Base-by-base conservation (phyloP, 805 yeast species). In the Metschnikowia peoriensis region DNA sequence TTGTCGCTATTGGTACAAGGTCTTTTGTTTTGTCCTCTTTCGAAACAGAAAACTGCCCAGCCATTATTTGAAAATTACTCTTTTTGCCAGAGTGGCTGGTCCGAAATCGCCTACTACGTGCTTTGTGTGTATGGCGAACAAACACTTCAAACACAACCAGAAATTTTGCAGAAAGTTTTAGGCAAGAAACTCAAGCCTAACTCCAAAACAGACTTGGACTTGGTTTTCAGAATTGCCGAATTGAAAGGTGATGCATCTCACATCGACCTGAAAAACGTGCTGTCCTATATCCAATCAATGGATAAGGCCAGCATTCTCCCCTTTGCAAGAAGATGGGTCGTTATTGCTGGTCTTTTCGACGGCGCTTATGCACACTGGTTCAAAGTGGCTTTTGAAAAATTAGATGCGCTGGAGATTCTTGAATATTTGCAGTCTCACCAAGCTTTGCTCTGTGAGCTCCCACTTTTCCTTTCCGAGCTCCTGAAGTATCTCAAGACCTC, bases 161-260 rank as follows among this genome's bases (percentile, higher is more conserved):
- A 44, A 22, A 45, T 41, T 7, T 29, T 41, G 64, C 63, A 44
- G 67, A 43, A 50, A 39, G 35, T 51, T 28, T n/a, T 41, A 7
- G 38, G 46, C 16, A 11, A 54, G 29, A 34, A 46, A 2, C 7
- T 51, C 22, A 37, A 47, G 4, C 44, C 17, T 2, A 27, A 10
- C 15, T 14, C 46, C 11, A 32, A 39, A 6, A 28, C 56, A 15
- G 50, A 56, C 15, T 66, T 54, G 51, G 67, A 62, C 47, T 68
- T 76, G 16, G 55, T 71, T 6, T 80, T 86, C 64, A 77, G 89
- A 59, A 58, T 78, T 7, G 62, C 79, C 38, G 88, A 83, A 58
- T 62, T 81, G 27, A 68, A 68, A 28, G 68, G 65, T 46, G 1
- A 48, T 53, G 1, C 71, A 74, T 46, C 45, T 72, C n/a, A 47